Conservation (phyloP, 306 rosid genomes). For the Betula pendula region DNA sequence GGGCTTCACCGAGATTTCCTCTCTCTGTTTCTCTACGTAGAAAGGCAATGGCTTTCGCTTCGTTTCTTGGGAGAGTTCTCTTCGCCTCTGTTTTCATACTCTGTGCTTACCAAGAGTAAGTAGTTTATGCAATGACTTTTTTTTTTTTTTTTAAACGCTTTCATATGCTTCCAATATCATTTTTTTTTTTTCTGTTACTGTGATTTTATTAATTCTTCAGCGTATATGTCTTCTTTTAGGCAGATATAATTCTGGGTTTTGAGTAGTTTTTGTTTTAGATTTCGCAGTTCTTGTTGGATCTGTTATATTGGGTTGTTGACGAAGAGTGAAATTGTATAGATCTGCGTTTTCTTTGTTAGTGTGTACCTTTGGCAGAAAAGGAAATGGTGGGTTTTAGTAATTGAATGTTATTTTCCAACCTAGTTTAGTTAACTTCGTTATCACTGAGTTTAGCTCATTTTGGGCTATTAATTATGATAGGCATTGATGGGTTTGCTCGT, state of each 20-base stretch:
- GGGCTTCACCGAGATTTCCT: slow-evolving; percentile 25
- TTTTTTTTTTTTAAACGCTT: neutral
- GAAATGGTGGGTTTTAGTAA: neutral
- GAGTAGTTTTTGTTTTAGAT: neutral
- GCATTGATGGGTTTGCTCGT: too few relatives aligned
- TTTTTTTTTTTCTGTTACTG: neutral
- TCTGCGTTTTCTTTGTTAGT: slow-evolving; percentile 26
- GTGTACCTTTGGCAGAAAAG: neutral
- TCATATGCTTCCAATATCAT: neutral
- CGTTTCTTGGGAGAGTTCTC: slow-evolving; percentile 66
- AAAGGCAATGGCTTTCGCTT: slow-evolving; percentile 44
- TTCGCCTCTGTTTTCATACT: slow-evolving; percentile 61
- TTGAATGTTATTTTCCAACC: neutral
- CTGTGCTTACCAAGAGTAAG: slow-evolving; percentile 63
- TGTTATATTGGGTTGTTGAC: slow-evolving; percentile 20
- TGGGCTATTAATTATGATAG: neutral
- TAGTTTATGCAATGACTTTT: slow-evolving; percentile 20
- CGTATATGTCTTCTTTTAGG: neutral
- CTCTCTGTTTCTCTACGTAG: slow-evolving; percentile 4
- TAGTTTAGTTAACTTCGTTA: neutral
- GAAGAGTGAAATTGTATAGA: slow-evolving; percentile 17
- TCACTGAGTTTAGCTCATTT: neutral
- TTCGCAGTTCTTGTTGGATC: slow-evolving; percentile 36
- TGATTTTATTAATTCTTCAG: neutral
- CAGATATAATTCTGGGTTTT: neutral